These are phyloP conservation scores for Arthrobotrys musiformis DNA, from an alignment of 2,329 filamentous ascomycete species.

Conservation along the genomic window DNA sequence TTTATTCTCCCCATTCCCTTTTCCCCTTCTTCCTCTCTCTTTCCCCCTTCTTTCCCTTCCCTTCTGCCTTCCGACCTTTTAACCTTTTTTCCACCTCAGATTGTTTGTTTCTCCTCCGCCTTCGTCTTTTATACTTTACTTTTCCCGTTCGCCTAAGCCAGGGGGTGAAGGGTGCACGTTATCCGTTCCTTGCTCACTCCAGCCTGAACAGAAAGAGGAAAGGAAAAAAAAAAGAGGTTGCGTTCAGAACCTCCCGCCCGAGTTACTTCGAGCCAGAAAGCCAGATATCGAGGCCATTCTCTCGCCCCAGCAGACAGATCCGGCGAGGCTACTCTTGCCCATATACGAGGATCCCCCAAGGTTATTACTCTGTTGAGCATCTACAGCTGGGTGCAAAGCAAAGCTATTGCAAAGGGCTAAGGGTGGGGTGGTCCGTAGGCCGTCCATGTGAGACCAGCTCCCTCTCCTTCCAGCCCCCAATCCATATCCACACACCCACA, in stretches of 20 bases:
- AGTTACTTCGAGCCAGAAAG: constrained; percentile 54
- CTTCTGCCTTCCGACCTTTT: constrained; percentile 32
- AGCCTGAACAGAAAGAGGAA: constrained; percentile 8
- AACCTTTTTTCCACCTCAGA: constrained; percentile 44
- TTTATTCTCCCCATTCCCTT: constrained; percentile 30
- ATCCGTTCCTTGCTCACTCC: constrained; percentile 50
- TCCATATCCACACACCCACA: constrained; percentile 18
- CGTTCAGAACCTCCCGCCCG: constrained; percentile 51
- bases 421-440: constrained; percentile 53
- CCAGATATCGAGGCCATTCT: constrained; percentile 51
- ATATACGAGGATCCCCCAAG: constrained; percentile 26
- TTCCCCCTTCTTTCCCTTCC: constrained; percentile 1
- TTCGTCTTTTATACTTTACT: constrained; percentile 51
- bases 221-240: constrained; percentile 16
- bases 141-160: constrained; percentile 45
- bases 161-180: constrained; percentile 53
- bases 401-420: constrained; percentile 24
- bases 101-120: constrained; percentile 50
- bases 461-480: constrained; percentile 50
- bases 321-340: constrained; percentile 45
- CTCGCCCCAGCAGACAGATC: constrained; percentile 52
- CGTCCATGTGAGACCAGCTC: constrained; percentile 50
- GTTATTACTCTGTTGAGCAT: constrained; percentile 30
- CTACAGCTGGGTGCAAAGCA: constrained; percentile 3
- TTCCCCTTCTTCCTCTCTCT: constrained; percentile 18